These are phyloP conservation scores for Citrus sp. DNA, from an alignment of 345 rosid genomes.

Conservation along the genomic window DNA sequence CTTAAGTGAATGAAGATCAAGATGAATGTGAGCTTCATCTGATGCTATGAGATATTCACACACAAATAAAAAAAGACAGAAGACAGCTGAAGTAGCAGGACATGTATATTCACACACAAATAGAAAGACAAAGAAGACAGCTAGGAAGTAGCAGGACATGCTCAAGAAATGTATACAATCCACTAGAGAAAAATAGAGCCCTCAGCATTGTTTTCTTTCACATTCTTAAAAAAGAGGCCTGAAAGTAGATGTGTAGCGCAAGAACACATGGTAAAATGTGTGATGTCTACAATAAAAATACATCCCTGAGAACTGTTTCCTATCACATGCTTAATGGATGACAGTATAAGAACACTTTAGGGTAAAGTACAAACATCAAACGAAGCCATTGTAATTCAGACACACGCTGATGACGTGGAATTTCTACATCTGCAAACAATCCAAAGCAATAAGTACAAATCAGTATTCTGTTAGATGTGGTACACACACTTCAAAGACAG, in stretches of 20 bases:
- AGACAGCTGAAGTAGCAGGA: neutral
- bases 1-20: too few relatives aligned
- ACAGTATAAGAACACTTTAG: neutral
- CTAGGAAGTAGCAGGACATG: neutral
- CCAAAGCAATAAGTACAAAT: conserved; percentile 11
- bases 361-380: conserved; percentile 60
- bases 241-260: too few relatives aligned
- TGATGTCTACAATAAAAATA: neutral
- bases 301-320: neutral
- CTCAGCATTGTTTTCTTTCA: too few relatives aligned
- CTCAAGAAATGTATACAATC: neutral
- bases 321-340: neutral
- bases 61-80: neutral
- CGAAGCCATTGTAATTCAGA: conserved; percentile 93
- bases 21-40: too few relatives aligned
- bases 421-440: conserved; percentile 69
- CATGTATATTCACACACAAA: neutral
- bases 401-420: conserved; percentile 86
- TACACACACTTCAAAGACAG: neutral
- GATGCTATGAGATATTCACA: conserved; percentile 31
- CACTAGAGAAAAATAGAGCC: too few relatives aligned
- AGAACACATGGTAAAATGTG: too few relatives aligned
- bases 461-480: neutral
- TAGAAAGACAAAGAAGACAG: neutral
- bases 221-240: too few relatives aligned